Percentiles rank a stretch among this genome's conserved stretches.
phyloP scores from a whole-genome alignment of 1,139 yeast species.

The Taphrina betulina region DNA sequence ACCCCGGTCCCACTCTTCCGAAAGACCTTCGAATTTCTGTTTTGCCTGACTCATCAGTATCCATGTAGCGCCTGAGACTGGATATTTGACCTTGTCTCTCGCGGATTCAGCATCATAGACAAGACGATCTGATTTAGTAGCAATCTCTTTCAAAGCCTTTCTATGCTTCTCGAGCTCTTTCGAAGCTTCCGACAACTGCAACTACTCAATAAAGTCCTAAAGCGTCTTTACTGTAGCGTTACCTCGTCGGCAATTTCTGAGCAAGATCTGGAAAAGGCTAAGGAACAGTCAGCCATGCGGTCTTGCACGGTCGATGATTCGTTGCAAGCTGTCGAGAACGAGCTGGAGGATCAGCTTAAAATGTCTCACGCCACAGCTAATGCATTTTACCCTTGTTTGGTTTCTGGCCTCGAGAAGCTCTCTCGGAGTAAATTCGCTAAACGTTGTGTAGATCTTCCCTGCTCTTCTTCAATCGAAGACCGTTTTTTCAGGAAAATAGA shows the following conservation, averaged over 20 bases:
- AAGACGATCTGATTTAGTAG: slow-evolving; percentile 10
- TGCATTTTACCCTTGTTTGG: slow-evolving; percentile 51
- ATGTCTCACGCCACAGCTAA: slow-evolving; percentile 53
- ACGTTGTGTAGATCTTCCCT: slow-evolving; percentile 42
- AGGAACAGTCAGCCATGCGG: background rate
- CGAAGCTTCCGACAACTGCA: background rate
- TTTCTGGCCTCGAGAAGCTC: background rate
- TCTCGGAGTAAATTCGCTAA: background rate
- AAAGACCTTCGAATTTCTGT: slow-evolving; percentile 70
- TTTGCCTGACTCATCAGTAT: slow-evolving; percentile 55
- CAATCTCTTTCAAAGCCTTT: slow-evolving; percentile 21
- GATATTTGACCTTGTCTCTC: slow-evolving; percentile 37
- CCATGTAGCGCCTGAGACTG: too few species aligned
- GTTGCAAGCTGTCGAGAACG: slow-evolving; percentile 66
- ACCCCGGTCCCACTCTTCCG: slow-evolving; percentile 82
- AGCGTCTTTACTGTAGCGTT: background rate
- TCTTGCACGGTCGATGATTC: slow-evolving; percentile 41
- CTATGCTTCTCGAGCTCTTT: slow-evolving; percentile 13
- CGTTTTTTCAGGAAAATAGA: slow-evolving; percentile 74
- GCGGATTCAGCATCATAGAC: slow-evolving; percentile 63
- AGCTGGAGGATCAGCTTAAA: slow-evolving; percentile 59
- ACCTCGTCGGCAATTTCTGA: slow-evolving; percentile 11
- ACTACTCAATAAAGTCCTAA: background rate
- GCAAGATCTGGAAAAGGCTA: slow-evolving; percentile 1
- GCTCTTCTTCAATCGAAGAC: slow-evolving; percentile 76